Percentiles rank a stretch among this genome's conserved stretches.
Conservation (phyloP, 2,329 filamentous ascomycete species). For the Hypoxylon sp. region DNA sequence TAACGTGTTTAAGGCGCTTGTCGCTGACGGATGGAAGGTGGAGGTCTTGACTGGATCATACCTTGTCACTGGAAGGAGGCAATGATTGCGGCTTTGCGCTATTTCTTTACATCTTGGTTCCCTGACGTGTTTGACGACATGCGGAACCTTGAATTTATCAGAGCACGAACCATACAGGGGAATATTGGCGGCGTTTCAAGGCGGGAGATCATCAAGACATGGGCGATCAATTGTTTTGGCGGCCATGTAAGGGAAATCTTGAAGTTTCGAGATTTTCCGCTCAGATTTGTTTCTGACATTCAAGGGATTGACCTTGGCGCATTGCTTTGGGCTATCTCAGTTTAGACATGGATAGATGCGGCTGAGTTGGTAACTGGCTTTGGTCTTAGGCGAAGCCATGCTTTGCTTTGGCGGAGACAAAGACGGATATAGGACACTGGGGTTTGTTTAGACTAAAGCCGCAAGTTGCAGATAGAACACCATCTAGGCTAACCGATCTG, state of each 20-base stretch:
- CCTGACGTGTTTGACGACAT: background rate
- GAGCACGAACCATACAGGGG: slow-evolving; percentile 6
- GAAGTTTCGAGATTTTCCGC: slow-evolving; percentile 13
- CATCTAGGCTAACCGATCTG: slow-evolving; percentile 2
- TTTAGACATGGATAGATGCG: slow-evolving; percentile 8
- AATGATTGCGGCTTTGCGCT: background rate
- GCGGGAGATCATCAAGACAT: slow-evolving; percentile 22
- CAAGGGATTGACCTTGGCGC: slow-evolving; percentile 1
- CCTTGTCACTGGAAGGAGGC: slow-evolving; percentile 73
- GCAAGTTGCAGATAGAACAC: background rate
- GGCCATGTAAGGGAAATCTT: slow-evolving; percentile 5
- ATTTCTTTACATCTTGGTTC: background rate
- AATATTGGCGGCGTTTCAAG: slow-evolving; percentile 36
- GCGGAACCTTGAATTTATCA: background rate
- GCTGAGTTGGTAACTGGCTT: slow-evolving; percentile 8
- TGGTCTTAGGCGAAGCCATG: slow-evolving; percentile 1
- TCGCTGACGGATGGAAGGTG: slow-evolving; percentile 86
- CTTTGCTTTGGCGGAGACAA: slow-evolving; percentile 10
- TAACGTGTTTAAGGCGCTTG: slow-evolving; percentile 82
- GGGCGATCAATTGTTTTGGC: slow-evolving; percentile 26
- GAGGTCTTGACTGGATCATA: slow-evolving; percentile 79
- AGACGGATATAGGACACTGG: background rate
- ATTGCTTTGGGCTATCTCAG: background rate
- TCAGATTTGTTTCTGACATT: background rate
- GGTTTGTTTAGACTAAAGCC: background rate